Evolutionary conservation across 2,329 filamentous ascomycete species (phyloP), one percentile per base, ranked within the genome.

Genomic region (Tympanopsis confertula): DNA sequence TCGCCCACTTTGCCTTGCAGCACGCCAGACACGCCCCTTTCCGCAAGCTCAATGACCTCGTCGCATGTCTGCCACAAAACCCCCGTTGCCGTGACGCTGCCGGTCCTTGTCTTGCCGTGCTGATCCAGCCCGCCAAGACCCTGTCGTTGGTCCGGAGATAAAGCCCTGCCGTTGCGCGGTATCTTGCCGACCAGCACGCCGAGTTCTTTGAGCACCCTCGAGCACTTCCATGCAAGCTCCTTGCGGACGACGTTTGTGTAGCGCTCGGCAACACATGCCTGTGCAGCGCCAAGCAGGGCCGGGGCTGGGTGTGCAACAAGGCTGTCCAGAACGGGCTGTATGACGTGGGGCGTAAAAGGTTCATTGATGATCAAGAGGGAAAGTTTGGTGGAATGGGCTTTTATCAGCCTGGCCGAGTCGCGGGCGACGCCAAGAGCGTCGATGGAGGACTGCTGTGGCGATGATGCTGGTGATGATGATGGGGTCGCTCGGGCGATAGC

Each of bases 11-110:
- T 87, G 46, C 71, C 66, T 0, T 82, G 68, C 35, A 89, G 69
- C 40, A 87, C 65, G 0, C 81, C 84, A 0, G 71, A 73, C 4
- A 93, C 70, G 0, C 86, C 87, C 18, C 77, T 60, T 4, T 66
- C 67, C 36, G 78, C 72, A 28, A 94, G 59, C 5, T 66, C 65
- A 3, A 76, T 61, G 13, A 94, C 53, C 5, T 73, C 69, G 57
- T 95, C 88, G 50, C 88, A 95, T 5, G 78, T 73, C 39, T 83
- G 74, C 88, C 88, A 95, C 2, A 94, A 63, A 4, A 87, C 68
- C 10, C 86, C 87, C 0, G 87, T 91, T 2, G 74, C 66, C 4
- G 74, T 69, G 38, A 78, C 62, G 51, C 69, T 75, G 3, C 71
- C 69, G 44, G 66, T 71, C 1, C 62, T 63, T 2, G 46, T 40